These are phyloP conservation scores for Combretum micranthum DNA, from an alignment of 345 rosid genomes.

Conservation along the genomic window DNA sequence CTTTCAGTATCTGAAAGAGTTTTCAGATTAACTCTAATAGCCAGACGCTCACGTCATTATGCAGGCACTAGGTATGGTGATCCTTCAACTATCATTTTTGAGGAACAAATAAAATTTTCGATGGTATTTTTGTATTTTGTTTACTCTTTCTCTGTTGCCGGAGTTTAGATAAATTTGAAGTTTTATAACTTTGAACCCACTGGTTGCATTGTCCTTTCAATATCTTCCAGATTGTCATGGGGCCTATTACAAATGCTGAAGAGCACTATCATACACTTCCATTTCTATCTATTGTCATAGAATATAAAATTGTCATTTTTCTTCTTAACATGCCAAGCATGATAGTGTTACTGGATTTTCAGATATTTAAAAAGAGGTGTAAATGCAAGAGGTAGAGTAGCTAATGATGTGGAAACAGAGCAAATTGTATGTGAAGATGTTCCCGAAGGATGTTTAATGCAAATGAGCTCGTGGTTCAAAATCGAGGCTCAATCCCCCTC, in stretches of 20 bases:
- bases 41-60: conserved; percentile 89
- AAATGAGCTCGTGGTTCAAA: conserved; percentile 94
- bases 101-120: background rate
- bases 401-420: conserved; percentile 99
- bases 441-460: conserved; percentile 47
- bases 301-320: background rate
- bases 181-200: background rate
- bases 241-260: too few species aligned
- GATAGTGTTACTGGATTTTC: background rate
- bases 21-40: conserved; percentile 64
- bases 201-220: background rate
- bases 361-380: conserved; percentile 93
- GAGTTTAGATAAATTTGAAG: background rate
- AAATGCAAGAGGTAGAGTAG: conserved; percentile 91
- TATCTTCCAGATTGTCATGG: too few species aligned
- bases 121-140: background rate
- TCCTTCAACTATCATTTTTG: background rate
- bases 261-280: too few species aligned
- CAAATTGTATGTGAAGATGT: conserved; percentile 80
- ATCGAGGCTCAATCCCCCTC: conserved; percentile 93
- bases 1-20: conserved; percentile 55
- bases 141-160: background rate
- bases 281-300: too few species aligned
- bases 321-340: background rate
- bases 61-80: conserved; percentile 88